These are phyloP conservation scores for Fusarium sp. DNA, from an alignment of 2,329 filamentous ascomycete genomes.

Conservation along the genomic window DNA sequence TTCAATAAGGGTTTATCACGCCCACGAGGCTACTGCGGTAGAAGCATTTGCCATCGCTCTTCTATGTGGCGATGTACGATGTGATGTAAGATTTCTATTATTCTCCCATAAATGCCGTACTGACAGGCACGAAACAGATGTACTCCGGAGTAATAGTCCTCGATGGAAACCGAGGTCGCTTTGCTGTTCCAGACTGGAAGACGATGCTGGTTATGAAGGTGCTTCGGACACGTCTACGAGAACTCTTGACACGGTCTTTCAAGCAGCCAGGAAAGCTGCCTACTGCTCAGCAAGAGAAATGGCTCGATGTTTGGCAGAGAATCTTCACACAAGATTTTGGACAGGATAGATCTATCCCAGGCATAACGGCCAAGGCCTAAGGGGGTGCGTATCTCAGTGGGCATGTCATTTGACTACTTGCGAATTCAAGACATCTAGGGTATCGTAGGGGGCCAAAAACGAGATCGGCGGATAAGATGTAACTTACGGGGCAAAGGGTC, in stretches of 20 bases:
- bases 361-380: slow-evolving; percentile 51
- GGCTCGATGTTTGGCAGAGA: slow-evolving; percentile 80
- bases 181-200: slow-evolving; percentile 90
- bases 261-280: slow-evolving; percentile 73
- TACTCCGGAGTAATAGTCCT: slow-evolving; percentile 88
- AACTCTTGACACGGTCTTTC: slow-evolving; percentile 80
- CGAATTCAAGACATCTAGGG: neutral
- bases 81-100: slow-evolving; percentile 71
- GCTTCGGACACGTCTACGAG: slow-evolving; percentile 78
- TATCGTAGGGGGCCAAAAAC: neutral
- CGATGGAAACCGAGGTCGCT: slow-evolving; percentile 88
- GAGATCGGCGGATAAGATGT: neutral
- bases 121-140: slow-evolving; percentile 65
- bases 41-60: slow-evolving; percentile 87
- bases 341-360: slow-evolving; percentile 49
- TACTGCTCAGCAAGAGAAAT: slow-evolving; percentile 77
- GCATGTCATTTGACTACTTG: neutral
- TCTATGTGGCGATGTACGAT: slow-evolving; percentile 89
- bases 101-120: neutral
- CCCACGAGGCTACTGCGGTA: slow-evolving; percentile 86
- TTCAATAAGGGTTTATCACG: slow-evolving; percentile 79
- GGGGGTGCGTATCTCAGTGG: slow-evolving; percentile 6
- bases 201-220: slow-evolving; percentile 90
- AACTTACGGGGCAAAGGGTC: neutral
- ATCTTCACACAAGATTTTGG: slow-evolving; percentile 71